phyloP scores from a whole-genome alignment of 2,329 filamentous ascomycete species.

The Fonsecaea pedrosoi region DNA sequence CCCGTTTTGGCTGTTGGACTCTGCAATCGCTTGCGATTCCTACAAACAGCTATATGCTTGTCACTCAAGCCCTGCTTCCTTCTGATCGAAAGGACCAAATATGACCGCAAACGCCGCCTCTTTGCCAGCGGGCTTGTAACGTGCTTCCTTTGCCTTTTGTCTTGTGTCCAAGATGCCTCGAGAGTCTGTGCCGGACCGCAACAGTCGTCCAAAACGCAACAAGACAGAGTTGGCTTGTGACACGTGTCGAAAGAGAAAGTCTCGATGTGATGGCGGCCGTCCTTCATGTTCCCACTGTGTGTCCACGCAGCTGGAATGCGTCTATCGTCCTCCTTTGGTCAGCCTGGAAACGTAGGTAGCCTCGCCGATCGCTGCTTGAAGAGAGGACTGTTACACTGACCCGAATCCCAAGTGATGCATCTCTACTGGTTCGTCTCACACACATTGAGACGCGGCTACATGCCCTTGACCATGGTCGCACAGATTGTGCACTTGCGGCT shows the following conservation, averaged over 20 bases:
- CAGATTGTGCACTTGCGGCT: neutral
- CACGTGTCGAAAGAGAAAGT: constrained; percentile 18
- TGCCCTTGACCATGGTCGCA: constrained; percentile 17
- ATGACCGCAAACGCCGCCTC: neutral
- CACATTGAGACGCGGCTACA: constrained; percentile 17
- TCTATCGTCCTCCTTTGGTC: constrained; percentile 20
- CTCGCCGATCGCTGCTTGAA: neutral
- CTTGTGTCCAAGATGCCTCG: constrained; percentile 11
- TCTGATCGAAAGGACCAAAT: neutral
- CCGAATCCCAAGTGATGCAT: constrained; percentile 9
- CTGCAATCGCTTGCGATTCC: neutral
- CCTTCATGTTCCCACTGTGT: constrained; percentile 22
- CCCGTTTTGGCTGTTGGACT: neutral
- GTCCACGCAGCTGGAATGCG: constrained; percentile 10
- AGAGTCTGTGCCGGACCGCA: constrained; percentile 3
- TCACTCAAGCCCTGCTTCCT: neutral
- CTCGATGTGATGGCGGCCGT: constrained; percentile 18
- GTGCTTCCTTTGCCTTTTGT: neutral
- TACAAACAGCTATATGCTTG: neutral
- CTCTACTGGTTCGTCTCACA: constrained; percentile 17
- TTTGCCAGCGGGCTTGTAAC: neutral
- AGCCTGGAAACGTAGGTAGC: constrained; percentile 22
- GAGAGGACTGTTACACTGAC: neutral
- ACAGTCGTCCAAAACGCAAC: constrained; percentile 19
- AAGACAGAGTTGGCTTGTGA: constrained; percentile 25